Conservation (phyloP, 192 early-diverging fungal species). For the Funneliformis geosporum region DNA sequence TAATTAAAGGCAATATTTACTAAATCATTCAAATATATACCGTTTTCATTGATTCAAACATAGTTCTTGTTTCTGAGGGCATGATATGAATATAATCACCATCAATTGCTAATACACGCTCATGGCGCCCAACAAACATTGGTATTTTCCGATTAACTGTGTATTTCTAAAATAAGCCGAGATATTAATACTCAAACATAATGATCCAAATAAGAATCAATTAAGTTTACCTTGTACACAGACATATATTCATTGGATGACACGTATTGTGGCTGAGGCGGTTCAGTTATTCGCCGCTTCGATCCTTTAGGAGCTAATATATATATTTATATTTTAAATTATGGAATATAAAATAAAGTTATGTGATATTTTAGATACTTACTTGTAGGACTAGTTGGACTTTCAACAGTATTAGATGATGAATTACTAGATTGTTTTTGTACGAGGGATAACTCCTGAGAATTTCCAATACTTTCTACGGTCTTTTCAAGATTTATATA, state of each 20-base stretch:
- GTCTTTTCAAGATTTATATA: slow-evolving; percentile 80
- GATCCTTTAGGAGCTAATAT: not conserved
- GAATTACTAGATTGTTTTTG: slow-evolving; percentile 57
- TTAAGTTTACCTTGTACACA: slow-evolving; percentile 26
- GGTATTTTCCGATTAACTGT: slow-evolving; percentile 80
- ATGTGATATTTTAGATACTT: not conserved
- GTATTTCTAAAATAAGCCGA: slow-evolving; percentile 63
- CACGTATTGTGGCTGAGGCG: slow-evolving; percentile 21
- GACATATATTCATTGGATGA: slow-evolving; percentile 33
- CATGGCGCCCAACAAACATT: slow-evolving; percentile 80
- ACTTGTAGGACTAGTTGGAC: slow-evolving; percentile 11
- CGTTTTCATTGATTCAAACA: slow-evolving; percentile 85
- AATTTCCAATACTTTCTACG: slow-evolving; percentile 63
- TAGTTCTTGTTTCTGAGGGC: slow-evolving; percentile 71
- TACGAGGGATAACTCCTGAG: slow-evolving; percentile 70
- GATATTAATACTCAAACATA: not conserved
- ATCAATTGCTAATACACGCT: slow-evolving; percentile 89
- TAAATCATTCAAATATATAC: slow-evolving; percentile 40
- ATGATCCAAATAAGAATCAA: slow-evolving; percentile 3
- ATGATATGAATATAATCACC: slow-evolving; percentile 91
- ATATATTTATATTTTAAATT: not conserved
- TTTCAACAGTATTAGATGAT: not conserved
- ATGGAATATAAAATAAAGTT: not conserved
- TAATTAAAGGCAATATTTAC: slow-evolving; percentile 26
- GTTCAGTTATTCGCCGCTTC: slow-evolving; percentile 21